Evolutionary conservation across 495 filamentous ascomycete genomes (phyloP).

Genomic region (Penicillium chermesinum): DNA sequence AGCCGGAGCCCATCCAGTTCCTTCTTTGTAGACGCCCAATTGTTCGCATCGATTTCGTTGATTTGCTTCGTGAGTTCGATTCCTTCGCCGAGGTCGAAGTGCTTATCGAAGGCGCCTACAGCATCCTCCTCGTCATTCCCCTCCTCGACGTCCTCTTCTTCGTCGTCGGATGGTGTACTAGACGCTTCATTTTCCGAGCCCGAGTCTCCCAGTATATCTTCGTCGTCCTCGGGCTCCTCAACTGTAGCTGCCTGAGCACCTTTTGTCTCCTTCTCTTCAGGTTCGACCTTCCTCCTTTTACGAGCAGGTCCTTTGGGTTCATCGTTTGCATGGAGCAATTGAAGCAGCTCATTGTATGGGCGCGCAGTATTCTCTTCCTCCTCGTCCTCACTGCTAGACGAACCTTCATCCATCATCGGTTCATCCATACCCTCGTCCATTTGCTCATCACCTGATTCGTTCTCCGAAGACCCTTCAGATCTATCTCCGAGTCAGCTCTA

Average conservation of each 20-base stretch:
- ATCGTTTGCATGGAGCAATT: slow-evolving; percentile 47
- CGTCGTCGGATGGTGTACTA: slow-evolving; percentile 20
- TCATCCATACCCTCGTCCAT: slow-evolving; percentile 25
- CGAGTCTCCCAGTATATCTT: slow-evolving; percentile 30
- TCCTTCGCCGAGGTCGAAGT: slow-evolving; percentile 64
- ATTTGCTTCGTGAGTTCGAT: slow-evolving; percentile 49
- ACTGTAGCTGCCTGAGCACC: slow-evolving; percentile 17
- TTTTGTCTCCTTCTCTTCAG: slow-evolving; percentile 17
- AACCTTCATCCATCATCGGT: slow-evolving; percentile 26
- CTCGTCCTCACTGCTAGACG: slow-evolving; percentile 45
- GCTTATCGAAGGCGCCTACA: slow-evolving; percentile 72
- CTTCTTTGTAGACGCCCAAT: slow-evolving; percentile 50
- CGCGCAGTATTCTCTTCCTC: slow-evolving; percentile 41
- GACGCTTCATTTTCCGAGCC: slow-evolving; percentile 41
- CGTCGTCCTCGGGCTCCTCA: slow-evolving; percentile 23
- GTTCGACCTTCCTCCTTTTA: slow-evolving; percentile 65
- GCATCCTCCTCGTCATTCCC: slow-evolving; percentile 32
- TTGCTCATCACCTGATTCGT: slow-evolving; percentile 16
- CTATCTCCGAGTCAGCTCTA: slow-evolving; percentile 21
- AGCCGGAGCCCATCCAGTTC: slow-evolving; percentile 44
- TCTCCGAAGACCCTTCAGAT: slow-evolving; percentile 31
- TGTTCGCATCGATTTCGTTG: slow-evolving; percentile 44
- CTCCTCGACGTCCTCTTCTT: slow-evolving; percentile 38
- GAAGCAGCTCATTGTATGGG: slow-evolving; percentile 63
- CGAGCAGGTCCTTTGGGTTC: slow-evolving; percentile 51